Evolutionary conservation across 2,329 filamentous ascomycete genomes (phyloP), one percentile per base, ranked within the genome.

Genomic region (Xylaria hypoxylon): DNA sequence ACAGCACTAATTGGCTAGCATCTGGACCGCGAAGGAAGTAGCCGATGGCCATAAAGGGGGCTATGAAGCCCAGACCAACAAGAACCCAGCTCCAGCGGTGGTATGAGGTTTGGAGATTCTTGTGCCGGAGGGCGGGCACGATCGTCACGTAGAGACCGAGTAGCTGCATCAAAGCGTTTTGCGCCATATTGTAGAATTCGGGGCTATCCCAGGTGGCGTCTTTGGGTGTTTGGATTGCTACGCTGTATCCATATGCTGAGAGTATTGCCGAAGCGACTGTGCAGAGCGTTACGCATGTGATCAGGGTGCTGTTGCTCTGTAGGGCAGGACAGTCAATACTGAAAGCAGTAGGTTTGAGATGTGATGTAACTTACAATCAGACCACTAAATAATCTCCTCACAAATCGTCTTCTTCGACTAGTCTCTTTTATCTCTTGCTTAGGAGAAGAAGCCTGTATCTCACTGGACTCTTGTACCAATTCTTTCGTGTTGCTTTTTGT

Each of bases 281-380:
- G 33, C 42, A 40, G 6, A 62, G 52, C 8, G 24, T 38, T 31
- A 26, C 28, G 31, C 26, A 38, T 38, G 59, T n/a, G 42, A 62
- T 62, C 26, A 62, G 6, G 7, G 51, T 62, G 42, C 59, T 47
- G 10, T 57, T 48, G 31, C 51, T 62, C 59, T 62, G 15, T 24
- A 13, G 13, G 17, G 31, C 13, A 11, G 28, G 19, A 5, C 40
- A 3, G 31, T 50, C 17, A 38, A 6, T 50, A 33, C n/a, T 10
- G n/a, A 31, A 58, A 15, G 10, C 3, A 11, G 15, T n/a, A 26
- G 10, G 24, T n/a, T 28, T n/a, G n/a, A n/a, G 31, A 11, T 42
- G 3, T 40, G 31, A 24, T 33, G 10, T 2, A 61, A 62, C 59
- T 56, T 7, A 62, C 59, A 40, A 38, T 48, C n/a, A 62, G 31